These are phyloP conservation scores for Hanseniaspora gamundiae DNA, from an alignment of 1,139 yeast species.

Conservation along the genomic window DNA sequence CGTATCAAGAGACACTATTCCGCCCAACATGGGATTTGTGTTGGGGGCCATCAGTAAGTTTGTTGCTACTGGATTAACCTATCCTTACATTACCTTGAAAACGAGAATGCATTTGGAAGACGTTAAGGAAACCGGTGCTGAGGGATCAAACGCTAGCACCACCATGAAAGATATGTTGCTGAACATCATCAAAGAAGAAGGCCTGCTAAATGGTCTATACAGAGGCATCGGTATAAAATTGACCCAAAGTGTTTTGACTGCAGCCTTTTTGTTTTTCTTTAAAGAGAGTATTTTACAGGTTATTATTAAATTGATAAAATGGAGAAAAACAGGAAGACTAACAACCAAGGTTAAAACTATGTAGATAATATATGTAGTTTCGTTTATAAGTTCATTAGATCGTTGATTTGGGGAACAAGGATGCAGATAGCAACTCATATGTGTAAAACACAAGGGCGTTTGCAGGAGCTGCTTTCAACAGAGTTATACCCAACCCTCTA, in stretches of 20 bases:
- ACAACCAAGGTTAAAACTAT: conserved; percentile 8
- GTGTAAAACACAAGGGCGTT: conserved; percentile 76
- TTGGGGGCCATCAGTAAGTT: conserved; percentile 86
- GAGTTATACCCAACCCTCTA: conserved; percentile 75
- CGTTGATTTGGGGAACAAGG: not conserved
- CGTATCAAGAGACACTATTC: conserved; percentile 26
- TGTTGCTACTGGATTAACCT: conserved; percentile 74
- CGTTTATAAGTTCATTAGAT: too few species aligned
- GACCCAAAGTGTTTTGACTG: conserved; percentile 72
- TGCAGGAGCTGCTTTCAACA: conserved; percentile 76
- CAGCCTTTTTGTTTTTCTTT: conserved; percentile 83
- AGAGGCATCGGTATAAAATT: conserved; percentile 73
- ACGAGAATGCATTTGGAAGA: conserved; percentile 63
- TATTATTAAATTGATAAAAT: conserved; percentile 35
- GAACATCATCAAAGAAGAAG: conserved; percentile 54
- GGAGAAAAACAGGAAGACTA: conserved; percentile 23
- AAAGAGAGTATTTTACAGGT: conserved; percentile 67
- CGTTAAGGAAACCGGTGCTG: too few species aligned
- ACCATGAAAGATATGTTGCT: conserved; percentile 20
- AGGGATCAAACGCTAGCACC: too few species aligned
- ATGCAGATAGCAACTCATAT: conserved; percentile 44
- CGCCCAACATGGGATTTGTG: conserved; percentile 61
- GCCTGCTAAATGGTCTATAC: conserved; percentile 53
- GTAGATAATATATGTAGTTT: too few species aligned
- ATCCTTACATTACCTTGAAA: conserved; percentile 84